Conservation (phyloP, 495 filamentous ascomycete genomes). For the Haplographium delicatum region DNA sequence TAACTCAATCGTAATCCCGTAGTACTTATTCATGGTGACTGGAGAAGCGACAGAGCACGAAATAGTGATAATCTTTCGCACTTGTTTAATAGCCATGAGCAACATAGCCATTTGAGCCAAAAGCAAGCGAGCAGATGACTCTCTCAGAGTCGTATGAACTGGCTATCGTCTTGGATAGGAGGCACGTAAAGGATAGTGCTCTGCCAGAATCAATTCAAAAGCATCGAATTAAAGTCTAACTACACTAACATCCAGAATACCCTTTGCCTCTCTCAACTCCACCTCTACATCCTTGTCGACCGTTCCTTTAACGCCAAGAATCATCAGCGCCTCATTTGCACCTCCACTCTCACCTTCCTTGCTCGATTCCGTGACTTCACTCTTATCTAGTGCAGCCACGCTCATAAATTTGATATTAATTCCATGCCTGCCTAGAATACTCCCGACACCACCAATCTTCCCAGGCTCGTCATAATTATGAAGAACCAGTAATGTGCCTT, state of each 20-base stretch:
- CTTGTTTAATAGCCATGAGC: no score
- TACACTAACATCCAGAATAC: conserved; percentile 58
- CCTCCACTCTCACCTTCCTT: conserved; percentile 14
- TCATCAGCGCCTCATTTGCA: conserved; percentile 64
- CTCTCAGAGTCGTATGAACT: no score
- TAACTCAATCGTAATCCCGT: no score
- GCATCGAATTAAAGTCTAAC: conserved; percentile 43
- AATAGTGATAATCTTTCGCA: no score
- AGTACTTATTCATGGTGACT: no score
- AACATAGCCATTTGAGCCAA: no score
- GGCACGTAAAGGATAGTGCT: no score
- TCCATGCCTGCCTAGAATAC: conserved; percentile 51
- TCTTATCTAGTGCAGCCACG: conserved; percentile 48
- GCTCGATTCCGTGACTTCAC: conserved; percentile 23
- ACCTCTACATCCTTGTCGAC: conserved; percentile 50
- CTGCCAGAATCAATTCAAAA: no score
- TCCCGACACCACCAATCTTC: conserved; percentile 68
- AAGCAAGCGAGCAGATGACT: no score
- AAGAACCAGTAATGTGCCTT: conserved; percentile 59
- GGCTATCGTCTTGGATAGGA: no score
- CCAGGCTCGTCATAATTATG: conserved; percentile 69
- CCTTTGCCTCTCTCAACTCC: conserved; percentile 48
- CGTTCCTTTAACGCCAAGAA: conserved; percentile 56
- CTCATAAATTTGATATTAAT: conserved; percentile 71
- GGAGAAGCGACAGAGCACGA: no score